Evolutionary conservation across 1,284 basidiomycete species (phyloP).

Genomic region (Austroboletus niveus): DNA sequence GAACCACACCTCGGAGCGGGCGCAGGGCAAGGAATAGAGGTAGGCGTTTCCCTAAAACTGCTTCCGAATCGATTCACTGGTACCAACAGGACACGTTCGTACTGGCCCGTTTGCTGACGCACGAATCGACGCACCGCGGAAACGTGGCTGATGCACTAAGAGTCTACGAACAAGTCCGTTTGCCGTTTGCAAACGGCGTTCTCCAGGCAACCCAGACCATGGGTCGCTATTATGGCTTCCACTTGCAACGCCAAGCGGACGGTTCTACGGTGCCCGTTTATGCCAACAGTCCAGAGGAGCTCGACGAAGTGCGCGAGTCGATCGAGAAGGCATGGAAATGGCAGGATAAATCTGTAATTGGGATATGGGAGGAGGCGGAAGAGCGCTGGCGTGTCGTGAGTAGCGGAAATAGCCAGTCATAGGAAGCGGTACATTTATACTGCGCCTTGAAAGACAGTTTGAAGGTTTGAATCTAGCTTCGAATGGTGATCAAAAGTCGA

Average conservation of each 20-base stretch:
- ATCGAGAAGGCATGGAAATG: background rate
- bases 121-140: slow-evolving; percentile 11
- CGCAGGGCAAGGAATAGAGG: slow-evolving; percentile 34
- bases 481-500: too few relatives aligned
- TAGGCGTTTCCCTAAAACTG: slow-evolving; percentile 1
- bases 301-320: slow-evolving; percentile 5
- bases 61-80: background rate
- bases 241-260: background rate
- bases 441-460: too few relatives aligned
- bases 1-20: slow-evolving; percentile 28
- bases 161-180: slow-evolving; percentile 31
- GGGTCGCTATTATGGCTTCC: slow-evolving; percentile 5
- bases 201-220: slow-evolving; percentile 2
- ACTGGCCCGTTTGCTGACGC: slow-evolving; percentile 25
- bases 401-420: background rate
- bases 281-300: slow-evolving; percentile 2
- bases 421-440: too few relatives aligned
- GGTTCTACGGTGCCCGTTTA: background rate
- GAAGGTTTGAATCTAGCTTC: too few relatives aligned
- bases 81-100: slow-evolving; percentile 36
- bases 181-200: slow-evolving; percentile 25
- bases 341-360: slow-evolving; percentile 8
- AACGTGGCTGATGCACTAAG: slow-evolving; percentile 25
- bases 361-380: slow-evolving; percentile 16
- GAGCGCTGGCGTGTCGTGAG: slow-evolving; percentile 8